Evolutionary conservation across 306 rosid species (phyloP).

Genomic region (Gynostemma pentaphyllum): DNA sequence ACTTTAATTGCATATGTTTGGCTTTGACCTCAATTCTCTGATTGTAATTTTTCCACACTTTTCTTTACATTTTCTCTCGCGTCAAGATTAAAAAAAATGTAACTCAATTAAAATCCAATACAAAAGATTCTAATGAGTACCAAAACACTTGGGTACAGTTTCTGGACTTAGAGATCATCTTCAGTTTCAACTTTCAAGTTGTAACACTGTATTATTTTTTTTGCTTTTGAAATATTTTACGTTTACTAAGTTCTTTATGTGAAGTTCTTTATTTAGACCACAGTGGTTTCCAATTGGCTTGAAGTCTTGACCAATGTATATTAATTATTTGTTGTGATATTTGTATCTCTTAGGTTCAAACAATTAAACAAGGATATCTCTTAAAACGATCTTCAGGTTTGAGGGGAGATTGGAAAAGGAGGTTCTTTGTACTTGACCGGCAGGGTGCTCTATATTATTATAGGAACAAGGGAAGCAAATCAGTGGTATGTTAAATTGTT

Average conservation of each 20-base stretch:
- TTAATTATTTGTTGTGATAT: not conserved
- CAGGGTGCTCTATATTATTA: conserved; percentile 67
- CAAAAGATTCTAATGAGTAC: too few species aligned
- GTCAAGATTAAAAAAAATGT: too few species aligned
- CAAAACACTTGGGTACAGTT: too few species aligned
- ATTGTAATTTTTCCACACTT: too few species aligned
- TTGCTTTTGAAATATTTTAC: not conserved
- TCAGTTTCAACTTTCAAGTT: not conserved
- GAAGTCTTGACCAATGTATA: not conserved
- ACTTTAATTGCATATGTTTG: too few species aligned
- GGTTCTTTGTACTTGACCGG: conserved; percentile 79
- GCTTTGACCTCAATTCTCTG: too few species aligned
- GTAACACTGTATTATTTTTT: not conserved
- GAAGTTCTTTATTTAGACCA: not conserved
- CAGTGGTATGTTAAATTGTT: conserved; percentile 48
- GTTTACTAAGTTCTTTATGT: not conserved
- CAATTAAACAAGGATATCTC: conserved; percentile 80
- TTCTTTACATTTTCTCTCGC: too few species aligned
- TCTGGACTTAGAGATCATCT: too few species aligned
- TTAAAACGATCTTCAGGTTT: conserved; percentile 70
- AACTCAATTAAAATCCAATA: too few species aligned
- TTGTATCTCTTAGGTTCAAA: conserved; percentile 39
- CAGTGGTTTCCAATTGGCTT: not conserved
- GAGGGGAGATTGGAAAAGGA: conserved; percentile 95
- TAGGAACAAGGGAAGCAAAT: conserved; percentile 54